phyloP scores from a whole-genome alignment of 2,329 filamentous ascomycete genomes.

The Sarocladium oryzae region DNA sequence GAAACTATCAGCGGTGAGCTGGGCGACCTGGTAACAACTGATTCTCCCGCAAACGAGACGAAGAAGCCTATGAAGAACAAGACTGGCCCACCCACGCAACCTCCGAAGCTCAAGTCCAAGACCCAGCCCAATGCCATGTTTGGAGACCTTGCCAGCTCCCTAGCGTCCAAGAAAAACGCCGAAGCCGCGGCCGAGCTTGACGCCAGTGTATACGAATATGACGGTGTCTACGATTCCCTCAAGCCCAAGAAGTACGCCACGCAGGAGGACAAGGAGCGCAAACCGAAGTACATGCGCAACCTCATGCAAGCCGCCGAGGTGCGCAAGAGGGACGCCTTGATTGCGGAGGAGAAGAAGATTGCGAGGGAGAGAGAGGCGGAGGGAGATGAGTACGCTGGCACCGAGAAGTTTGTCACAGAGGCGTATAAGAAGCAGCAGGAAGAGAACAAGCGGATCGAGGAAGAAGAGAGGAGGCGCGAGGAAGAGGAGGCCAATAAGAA shows the following conservation, averaged over 20 bases:
- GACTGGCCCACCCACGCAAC: constrained; percentile 26
- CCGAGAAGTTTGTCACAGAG: constrained; percentile 80
- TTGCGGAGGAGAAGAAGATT: constrained; percentile 75
- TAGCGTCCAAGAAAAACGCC: constrained; percentile 57
- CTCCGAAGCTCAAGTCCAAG: constrained; percentile 40
- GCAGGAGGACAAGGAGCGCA: constrained; percentile 48
- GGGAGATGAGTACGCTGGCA: constrained; percentile 73
- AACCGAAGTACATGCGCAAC: constrained; percentile 73
- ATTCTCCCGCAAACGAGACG: constrained; percentile 11
- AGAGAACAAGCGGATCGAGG: constrained; percentile 63
- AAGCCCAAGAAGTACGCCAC: constrained; percentile 57
- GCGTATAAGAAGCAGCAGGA: constrained; percentile 78
- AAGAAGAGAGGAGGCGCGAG: constrained; percentile 61
- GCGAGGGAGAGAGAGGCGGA: constrained; percentile 72
- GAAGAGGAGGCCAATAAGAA: constrained; percentile 60
- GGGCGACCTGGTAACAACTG: constrained; percentile 36
- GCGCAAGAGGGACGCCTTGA: constrained; percentile 69
- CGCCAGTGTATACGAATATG: constrained; percentile 77
- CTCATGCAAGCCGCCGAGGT: constrained; percentile 67
- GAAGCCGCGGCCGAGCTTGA: constrained; percentile 62
- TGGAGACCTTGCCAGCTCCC: constrained; percentile 59
- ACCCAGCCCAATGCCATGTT: constrained; percentile 39
- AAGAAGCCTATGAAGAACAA: constrained; percentile 27
- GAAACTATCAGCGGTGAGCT: constrained; percentile 61
- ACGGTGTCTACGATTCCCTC: constrained; percentile 72